Evolutionary conservation across 2,329 filamentous ascomycete species (phyloP).

Genomic region (Claviceps sp.): DNA sequence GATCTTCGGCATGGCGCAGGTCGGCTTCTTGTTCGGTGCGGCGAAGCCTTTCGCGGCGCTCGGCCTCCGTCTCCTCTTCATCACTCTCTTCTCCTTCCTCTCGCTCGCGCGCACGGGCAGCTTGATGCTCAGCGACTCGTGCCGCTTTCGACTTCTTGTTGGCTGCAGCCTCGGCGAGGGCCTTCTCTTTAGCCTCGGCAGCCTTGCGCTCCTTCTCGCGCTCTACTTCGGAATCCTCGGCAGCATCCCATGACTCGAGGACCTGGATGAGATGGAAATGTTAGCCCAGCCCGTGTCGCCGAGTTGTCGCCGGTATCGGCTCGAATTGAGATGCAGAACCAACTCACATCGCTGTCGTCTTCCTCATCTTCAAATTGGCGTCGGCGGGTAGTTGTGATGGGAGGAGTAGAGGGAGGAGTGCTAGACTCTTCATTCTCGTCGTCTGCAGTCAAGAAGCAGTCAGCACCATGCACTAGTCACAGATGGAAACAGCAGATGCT

Average conservation of each 20-base stretch:
- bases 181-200: slow-evolving; percentile 75
- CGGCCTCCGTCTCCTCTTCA: slow-evolving; percentile 61
- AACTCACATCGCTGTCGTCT: slow-evolving; percentile 64
- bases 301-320: too few species aligned
- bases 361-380: slow-evolving; percentile 84
- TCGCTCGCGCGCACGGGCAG: slow-evolving; percentile 40
- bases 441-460: slow-evolving; percentile 17
- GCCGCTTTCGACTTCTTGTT: slow-evolving; percentile 83
- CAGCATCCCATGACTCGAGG: slow-evolving; percentile 91
- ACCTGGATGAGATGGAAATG: slow-evolving; percentile 39
- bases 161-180: slow-evolving; percentile 73
- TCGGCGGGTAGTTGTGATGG: slow-evolving; percentile 27
- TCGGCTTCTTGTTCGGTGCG: slow-evolving; percentile 78
- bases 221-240: slow-evolving; percentile 92
- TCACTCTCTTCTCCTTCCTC: slow-evolving; percentile 42
- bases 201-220: slow-evolving; percentile 88
- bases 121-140: slow-evolving; percentile 68
- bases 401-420: slow-evolving; percentile 23
- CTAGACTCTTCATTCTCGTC: slow-evolving; percentile 27
- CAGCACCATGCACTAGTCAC: slow-evolving; percentile 8
- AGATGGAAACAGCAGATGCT: neutral
- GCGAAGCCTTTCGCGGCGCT: slow-evolving; percentile 60
- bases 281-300: neutral
- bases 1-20: slow-evolving; percentile 76
- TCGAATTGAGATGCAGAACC: neutral